Evolutionary conservation across 768 basidiomycete species (phyloP).

Genomic region (Mrakia frigida): DNA sequence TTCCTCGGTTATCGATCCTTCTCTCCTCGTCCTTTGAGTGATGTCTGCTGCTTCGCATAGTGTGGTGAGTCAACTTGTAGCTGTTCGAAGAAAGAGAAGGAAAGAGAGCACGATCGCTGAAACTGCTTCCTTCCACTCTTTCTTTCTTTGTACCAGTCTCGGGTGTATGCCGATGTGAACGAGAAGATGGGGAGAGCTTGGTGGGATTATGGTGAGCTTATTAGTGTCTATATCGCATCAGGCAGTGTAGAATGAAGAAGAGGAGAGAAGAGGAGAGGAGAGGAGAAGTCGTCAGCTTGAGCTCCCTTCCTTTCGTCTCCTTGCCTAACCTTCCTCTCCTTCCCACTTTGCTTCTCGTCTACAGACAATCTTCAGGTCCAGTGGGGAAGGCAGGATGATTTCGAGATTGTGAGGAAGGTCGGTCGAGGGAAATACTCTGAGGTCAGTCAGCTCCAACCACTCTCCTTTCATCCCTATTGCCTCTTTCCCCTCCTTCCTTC

Average conservation of each 20-base stretch:
- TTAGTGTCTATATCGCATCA: not conserved
- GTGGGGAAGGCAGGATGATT: slow-evolving; percentile 95
- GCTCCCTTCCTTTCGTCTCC: not conserved
- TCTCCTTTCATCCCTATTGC: not conserved
- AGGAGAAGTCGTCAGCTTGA: not conserved
- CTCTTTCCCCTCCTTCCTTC: not conserved
- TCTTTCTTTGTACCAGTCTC: slow-evolving; percentile 15
- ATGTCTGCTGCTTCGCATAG: too few relatives aligned
- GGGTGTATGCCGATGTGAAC: slow-evolving; percentile 81
- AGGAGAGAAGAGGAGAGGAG: too few relatives aligned
- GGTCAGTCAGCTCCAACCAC: not conserved
- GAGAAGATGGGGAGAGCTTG: slow-evolving; percentile 78
- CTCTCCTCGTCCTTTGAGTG: too few relatives aligned
- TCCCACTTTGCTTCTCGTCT: not conserved
- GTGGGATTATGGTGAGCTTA: slow-evolving; percentile 83
- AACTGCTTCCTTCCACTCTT: too few relatives aligned
- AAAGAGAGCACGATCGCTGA: too few relatives aligned
- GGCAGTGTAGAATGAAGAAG: too few relatives aligned
- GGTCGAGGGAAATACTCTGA: slow-evolving; percentile 53
- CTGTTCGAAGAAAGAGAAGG: too few relatives aligned
- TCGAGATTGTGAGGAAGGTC: slow-evolving; percentile 93
- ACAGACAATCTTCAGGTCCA: slow-evolving; percentile 82
- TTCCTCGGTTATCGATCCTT: too few relatives aligned
- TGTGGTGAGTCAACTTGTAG: too few relatives aligned
- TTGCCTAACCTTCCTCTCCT: not conserved